Percentiles rank a stretch among this genome's conserved stretches.
Evolutionary conservation across 495 filamentous ascomycete genomes (phyloP).

Genomic region (Neurospora tetrasperma): DNA sequence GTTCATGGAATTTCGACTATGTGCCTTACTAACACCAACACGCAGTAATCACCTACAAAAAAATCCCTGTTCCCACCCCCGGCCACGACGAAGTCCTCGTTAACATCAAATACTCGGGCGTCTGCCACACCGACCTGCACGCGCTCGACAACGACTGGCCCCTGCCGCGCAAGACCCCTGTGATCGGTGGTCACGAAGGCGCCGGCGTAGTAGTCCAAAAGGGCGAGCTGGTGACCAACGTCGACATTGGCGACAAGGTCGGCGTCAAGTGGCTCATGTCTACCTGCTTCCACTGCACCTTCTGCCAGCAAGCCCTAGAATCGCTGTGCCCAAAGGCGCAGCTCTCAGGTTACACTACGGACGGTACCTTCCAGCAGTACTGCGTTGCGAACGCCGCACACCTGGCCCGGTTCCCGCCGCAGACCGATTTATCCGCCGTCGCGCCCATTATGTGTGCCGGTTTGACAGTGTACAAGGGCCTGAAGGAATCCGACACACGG

Average conservation of each 20-base stretch:
- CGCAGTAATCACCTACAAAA: slow-evolving; percentile 52
- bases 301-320: slow-evolving; percentile 57
- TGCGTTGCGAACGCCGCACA: slow-evolving; percentile 70
- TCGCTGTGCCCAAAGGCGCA: slow-evolving; percentile 59
- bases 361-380: slow-evolving; percentile 89
- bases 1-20: background rate
- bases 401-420: slow-evolving; percentile 63
- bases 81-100: slow-evolving; percentile 75
- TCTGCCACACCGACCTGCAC: slow-evolving; percentile 83
- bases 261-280: slow-evolving; percentile 88
- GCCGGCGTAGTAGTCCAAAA: slow-evolving; percentile 72
- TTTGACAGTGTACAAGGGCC: slow-evolving; percentile 79
- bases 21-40: slow-evolving; percentile 4
- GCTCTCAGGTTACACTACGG: slow-evolving; percentile 79
- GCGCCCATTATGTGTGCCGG: slow-evolving; percentile 80
- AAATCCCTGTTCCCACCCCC: slow-evolving; percentile 65
- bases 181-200: slow-evolving; percentile 88
- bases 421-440: slow-evolving; percentile 59
- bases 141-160: slow-evolving; percentile 84
- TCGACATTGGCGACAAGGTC: slow-evolving; percentile 67
- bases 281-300: slow-evolving; percentile 64
- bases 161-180: slow-evolving; percentile 59
- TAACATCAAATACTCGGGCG: slow-evolving; percentile 80
- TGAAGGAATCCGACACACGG: slow-evolving; percentile 62
- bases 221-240: slow-evolving; percentile 57